Evolutionary conservation across 2,329 filamentous ascomycete species (phyloP).

Genomic region (Fusarium xylarioides): DNA sequence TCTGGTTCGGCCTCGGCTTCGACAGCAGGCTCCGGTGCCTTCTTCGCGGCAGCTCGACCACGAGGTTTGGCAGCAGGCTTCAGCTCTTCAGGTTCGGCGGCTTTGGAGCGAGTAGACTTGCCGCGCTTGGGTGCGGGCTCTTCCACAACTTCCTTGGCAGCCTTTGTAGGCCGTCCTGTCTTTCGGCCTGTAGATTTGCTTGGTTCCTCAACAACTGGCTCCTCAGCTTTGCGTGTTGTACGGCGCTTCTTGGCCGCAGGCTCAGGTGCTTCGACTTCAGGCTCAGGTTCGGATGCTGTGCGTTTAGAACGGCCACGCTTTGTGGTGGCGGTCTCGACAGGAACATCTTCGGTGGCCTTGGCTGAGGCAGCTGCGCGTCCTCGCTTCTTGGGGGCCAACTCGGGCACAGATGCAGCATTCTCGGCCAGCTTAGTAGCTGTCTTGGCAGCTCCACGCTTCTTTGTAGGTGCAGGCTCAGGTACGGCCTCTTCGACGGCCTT

Average conservation of each 20-base stretch:
- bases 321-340: conserved; percentile 15
- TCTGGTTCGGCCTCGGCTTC: not conserved
- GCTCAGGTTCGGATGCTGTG: conserved; percentile 13
- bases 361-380: conserved; percentile 8
- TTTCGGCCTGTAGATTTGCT: conserved; percentile 4
- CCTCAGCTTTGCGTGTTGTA: conserved; percentile 16
- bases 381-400: conserved; percentile 20
- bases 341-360: not conserved
- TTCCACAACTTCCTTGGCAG: conserved; percentile 6
- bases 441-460: conserved; percentile 21
- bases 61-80: conserved; percentile 17
- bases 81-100: not conserved
- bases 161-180: conserved; percentile 19
- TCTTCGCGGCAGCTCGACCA: conserved; percentile 22
- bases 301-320: conserved; percentile 35
- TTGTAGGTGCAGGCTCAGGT: conserved; percentile 6
- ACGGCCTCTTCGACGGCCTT: conserved; percentile 4
- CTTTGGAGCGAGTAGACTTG: conserved; percentile 21
- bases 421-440: not conserved
- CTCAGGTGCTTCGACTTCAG: conserved; percentile 15
- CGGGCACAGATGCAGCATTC: conserved; percentile 5
- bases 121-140: conserved; percentile 12
- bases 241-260: conserved; percentile 34
- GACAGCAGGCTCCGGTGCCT: not conserved
- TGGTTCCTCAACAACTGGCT: conserved; percentile 3